phyloP scores from a whole-genome alignment of 306 rosid genomes.

The Castanospermum australe region DNA sequence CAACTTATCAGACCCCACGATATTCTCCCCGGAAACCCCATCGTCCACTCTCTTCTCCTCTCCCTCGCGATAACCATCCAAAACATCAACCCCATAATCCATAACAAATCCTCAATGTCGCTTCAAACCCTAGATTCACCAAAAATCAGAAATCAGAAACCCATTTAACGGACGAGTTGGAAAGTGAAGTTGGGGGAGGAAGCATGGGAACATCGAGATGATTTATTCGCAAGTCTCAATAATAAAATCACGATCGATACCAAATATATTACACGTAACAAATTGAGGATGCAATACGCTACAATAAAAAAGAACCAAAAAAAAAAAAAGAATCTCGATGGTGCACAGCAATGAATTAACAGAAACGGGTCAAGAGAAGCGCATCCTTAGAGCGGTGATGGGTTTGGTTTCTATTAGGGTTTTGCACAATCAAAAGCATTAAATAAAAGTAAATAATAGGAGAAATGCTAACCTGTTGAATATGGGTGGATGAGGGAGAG shows the following conservation, averaged over 20 bases:
- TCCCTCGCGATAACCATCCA: slow-evolving; percentile 36
- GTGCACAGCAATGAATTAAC: not conserved
- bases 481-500: slow-evolving; percentile 8
- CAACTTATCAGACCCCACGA: slow-evolving; percentile 36
- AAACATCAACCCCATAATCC: slow-evolving; percentile 58
- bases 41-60: slow-evolving; percentile 41
- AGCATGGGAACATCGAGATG: not conserved
- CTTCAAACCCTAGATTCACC: slow-evolving; percentile 56
- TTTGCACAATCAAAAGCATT: not conserved
- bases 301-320: not conserved
- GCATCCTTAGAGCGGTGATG: slow-evolving; percentile 22
- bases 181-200: not conserved
- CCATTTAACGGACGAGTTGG: not conserved
- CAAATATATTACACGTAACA: not conserved
- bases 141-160: slow-evolving; percentile 18
- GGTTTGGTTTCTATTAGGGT: slow-evolving; percentile 42
- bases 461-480: slow-evolving; percentile 56
- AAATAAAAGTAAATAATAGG: not conserved
- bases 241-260: not conserved
- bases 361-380: not conserved
- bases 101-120: slow-evolving; percentile 37
- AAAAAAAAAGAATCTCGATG: not conserved
- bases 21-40: slow-evolving; percentile 38
- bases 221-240: not conserved
- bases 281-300: not conserved